phyloP scores from a whole-genome alignment of 139 green algal species.

The Tetradesmus obliquus region DNA sequence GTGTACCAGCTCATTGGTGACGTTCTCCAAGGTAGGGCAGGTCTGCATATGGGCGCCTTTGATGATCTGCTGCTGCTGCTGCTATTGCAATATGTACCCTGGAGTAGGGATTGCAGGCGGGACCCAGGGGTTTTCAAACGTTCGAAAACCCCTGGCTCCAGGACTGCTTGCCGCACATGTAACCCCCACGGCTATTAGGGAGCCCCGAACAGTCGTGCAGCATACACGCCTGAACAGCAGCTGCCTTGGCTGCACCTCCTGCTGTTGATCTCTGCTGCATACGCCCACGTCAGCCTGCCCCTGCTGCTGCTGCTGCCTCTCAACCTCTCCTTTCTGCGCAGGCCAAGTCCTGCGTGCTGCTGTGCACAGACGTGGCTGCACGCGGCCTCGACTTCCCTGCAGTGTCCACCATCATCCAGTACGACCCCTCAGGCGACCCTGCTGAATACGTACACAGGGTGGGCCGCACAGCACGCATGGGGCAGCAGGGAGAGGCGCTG shows the following conservation, averaged over 20 bases:
- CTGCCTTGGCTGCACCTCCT: background rate
- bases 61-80: background rate
- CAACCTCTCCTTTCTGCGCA: constrained; percentile 43
- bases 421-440: constrained; percentile 88
- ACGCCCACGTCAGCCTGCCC: background rate
- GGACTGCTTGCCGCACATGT: too few species aligned
- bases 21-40: background rate
- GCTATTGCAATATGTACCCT: background rate
- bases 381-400: constrained; percentile 93
- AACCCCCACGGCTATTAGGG: too few species aligned
- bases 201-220: background rate
- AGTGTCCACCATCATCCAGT: constrained; percentile 93
- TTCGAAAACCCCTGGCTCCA: too few species aligned
- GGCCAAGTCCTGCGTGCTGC: constrained; percentile 71
- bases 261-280: background rate
- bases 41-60: background rate
- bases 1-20: background rate
- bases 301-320: background rate
- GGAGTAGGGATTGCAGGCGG: too few species aligned
- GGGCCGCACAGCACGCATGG: constrained; percentile 91
- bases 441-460: constrained; percentile 91
- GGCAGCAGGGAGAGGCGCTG: constrained; percentile 81
- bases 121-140: too few species aligned
- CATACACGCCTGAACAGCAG: background rate
- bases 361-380: constrained; percentile 91